Evolutionary conservation across 116 monocot genomes (phyloP).

Genomic region (Cymodocea nodosa): DNA sequence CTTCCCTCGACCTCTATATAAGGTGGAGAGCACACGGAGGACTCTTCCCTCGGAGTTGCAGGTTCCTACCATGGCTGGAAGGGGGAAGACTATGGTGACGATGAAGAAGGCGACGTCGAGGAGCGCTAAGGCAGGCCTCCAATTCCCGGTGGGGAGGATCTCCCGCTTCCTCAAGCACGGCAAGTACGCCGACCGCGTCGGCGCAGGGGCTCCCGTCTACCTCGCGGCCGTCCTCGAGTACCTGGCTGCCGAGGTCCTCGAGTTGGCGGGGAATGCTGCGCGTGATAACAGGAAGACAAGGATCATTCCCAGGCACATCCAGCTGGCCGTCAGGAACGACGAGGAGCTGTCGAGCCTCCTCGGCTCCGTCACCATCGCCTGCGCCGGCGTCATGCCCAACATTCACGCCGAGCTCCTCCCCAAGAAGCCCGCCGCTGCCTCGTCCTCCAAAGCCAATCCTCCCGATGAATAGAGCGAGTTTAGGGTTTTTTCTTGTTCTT

Average conservation of each 20-base stretch:
- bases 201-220: constrained; percentile 45
- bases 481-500: too few species aligned
- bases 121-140: constrained; percentile 56
- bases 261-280: constrained; percentile 21
- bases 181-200: constrained; percentile 51
- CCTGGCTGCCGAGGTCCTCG: constrained; percentile 38
- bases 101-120: constrained; percentile 39
- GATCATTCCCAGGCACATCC: constrained; percentile 18
- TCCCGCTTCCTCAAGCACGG: constrained; percentile 37
- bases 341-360: constrained; percentile 17
- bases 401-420: constrained; percentile 15
- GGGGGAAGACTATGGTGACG: constrained; percentile 2
- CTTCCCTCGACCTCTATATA: too few species aligned
- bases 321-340: constrained; percentile 21
- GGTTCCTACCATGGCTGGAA: constrained; percentile 1
- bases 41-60: too few species aligned
- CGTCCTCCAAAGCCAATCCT: background rate
- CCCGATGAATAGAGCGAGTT: too few species aligned
- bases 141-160: constrained; percentile 51
- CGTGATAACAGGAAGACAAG: constrained; percentile 23
- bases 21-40: background rate
- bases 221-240: constrained; percentile 57
- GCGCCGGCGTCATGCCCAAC: constrained; percentile 19
- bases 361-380: constrained; percentile 19
- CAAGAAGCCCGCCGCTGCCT: constrained; percentile 13